These are phyloP conservation scores for Penstemon newberryi DNA, from an alignment of 257 asterid genomes.

Conservation along the genomic window DNA sequence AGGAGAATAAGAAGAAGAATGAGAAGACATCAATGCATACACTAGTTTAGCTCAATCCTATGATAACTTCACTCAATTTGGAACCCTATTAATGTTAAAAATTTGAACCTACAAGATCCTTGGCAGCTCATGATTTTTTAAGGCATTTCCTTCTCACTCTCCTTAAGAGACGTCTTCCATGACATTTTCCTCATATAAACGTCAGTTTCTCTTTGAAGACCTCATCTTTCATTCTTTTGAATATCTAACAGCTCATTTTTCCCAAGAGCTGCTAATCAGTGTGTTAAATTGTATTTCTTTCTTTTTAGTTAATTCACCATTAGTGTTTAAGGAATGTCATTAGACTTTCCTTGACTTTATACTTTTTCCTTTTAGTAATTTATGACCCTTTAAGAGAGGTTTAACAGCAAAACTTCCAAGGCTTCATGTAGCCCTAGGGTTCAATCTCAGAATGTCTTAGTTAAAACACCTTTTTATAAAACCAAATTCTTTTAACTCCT, in stretches of 20 bases:
- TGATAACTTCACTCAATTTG: slow-evolving; percentile 13
- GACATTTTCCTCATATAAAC: slow-evolving; percentile 1
- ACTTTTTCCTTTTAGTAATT: too few relatives aligned
- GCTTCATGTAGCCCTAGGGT: slow-evolving; percentile 9
- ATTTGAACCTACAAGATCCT: not conserved
- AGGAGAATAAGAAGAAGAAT: slow-evolving; percentile 1
- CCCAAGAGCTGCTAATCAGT: not conserved
- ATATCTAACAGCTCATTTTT: not conserved
- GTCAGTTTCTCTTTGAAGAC: not conserved
- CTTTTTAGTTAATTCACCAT: not conserved
- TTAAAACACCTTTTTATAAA: not conserved
- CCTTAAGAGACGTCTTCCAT: not conserved
- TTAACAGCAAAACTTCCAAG: not conserved
- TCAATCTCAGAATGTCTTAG: slow-evolving; percentile 1
- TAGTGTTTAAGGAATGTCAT: not conserved
- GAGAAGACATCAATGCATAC: not conserved
- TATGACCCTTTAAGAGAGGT: not conserved
- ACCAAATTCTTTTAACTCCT: not conserved
- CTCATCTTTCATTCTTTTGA: too few relatives aligned
- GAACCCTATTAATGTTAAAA: not conserved
- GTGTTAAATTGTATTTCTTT: not conserved
- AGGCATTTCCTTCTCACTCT: slow-evolving; percentile 3
- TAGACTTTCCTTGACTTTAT: not conserved
- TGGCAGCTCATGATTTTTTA: slow-evolving; percentile 10
- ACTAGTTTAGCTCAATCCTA: not conserved